Base-by-base conservation (phyloP, 768 basidiomycete genomes). In the Butyriboletus loyo region DNA sequence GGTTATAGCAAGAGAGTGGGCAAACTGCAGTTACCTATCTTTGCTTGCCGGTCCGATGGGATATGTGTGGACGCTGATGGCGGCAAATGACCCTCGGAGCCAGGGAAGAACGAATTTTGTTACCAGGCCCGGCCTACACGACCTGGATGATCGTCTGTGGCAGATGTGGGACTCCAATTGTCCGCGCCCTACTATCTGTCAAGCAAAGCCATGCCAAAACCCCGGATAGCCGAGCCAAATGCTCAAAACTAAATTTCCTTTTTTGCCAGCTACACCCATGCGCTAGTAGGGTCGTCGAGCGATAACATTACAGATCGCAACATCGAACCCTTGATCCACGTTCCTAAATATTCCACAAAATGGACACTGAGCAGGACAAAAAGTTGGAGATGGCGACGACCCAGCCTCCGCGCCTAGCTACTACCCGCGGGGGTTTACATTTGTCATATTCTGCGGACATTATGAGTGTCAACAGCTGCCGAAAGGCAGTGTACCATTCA, bases 401-500 rank as follows among this genome's bases (percentile, higher is more conserved):
- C n/a, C n/a, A n/a, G n/a, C n/a, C n/a, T n/a, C n/a, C n/a, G n/a
- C n/a, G n/a, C n/a, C n/a, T n/a, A n/a, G n/a, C n/a, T n/a, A n/a
- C n/a, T n/a, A n/a, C n/a, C n/a, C n/a, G n/a, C n/a, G n/a, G n/a
- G n/a, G n/a, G n/a, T n/a, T n/a, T n/a, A n/a, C n/a, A n/a, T n/a
- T n/a, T n/a, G n/a, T n/a, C n/a, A n/a, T 9, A 36, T 38, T 54
- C 43, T 41, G 60, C 32, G 55, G 59, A 21, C 13, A 50, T 47
- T 37, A 13, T 27, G 49, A 49, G 44, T 39, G 43, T 30, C 30
- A 21, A n/a, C 28, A 22, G 37, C 21, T 14, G 42, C 19, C 17
- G 15, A 17, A n/a, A 19, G 24, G 57, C 40, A 27, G 42, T 49
- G 50, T n/a, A 43, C 19, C 9, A 14, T 32, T 21, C 17, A 21